Conservation (phyloP, 805 yeast genomes). For the Pichia sporocuriosa region DNA sequence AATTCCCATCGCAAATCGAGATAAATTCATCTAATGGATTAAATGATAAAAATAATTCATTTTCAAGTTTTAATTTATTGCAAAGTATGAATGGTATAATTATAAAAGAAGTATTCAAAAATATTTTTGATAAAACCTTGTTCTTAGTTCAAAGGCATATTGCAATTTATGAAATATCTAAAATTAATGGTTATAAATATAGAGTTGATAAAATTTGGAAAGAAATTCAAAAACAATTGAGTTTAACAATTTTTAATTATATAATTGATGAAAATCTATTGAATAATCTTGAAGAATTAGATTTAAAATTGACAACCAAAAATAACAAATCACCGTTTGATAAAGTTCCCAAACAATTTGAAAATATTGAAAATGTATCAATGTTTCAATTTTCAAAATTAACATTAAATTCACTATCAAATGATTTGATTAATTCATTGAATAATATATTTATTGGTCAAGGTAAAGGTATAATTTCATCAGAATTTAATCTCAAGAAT, state of each 20-base stretch:
- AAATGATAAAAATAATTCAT: slow-evolving; percentile 24
- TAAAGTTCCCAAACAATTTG: slow-evolving; percentile 20
- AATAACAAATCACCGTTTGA: slow-evolving; percentile 19
- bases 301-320: slow-evolving; percentile 12
- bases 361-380: slow-evolving; percentile 16
- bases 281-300: slow-evolving; percentile 19
- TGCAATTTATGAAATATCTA: slow-evolving; percentile 53
- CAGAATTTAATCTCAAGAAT: slow-evolving; percentile 20
- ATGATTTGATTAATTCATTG: slow-evolving; percentile 7
- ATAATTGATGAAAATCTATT: slow-evolving; percentile 30
- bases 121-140: slow-evolving; percentile 56
- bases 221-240: slow-evolving; percentile 36
- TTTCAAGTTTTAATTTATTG: slow-evolving; percentile 24
- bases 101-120: slow-evolving; percentile 63
- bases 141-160: slow-evolving; percentile 65
- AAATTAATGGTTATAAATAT: slow-evolving; percentile 20
- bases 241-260: slow-evolving; percentile 33
- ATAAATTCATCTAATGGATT: slow-evolving; percentile 13
- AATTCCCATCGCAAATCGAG: slow-evolving; percentile 35
- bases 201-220: slow-evolving; percentile 35
- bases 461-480: background rate
- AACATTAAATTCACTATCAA: slow-evolving; percentile 24
- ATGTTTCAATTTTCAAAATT: slow-evolving; percentile 32
- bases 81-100: slow-evolving; percentile 40
- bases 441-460: slow-evolving; percentile 10